Conservation (phyloP, 768 basidiomycete species). For the Boletus rufocinnamomeus region DNA sequence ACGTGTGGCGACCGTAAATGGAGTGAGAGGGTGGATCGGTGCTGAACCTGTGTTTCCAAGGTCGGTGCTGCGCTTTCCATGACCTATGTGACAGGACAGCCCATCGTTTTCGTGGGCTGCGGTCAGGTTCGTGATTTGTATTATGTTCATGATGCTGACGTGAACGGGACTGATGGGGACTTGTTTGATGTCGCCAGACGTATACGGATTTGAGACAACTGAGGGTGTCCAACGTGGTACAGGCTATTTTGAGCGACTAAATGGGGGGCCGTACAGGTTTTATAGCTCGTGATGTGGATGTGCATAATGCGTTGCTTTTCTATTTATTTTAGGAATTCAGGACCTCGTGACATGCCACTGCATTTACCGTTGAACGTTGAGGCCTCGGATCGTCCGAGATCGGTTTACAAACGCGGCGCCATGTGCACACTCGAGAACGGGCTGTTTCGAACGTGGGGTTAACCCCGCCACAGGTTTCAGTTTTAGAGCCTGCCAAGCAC, state of each 20-base stretch:
- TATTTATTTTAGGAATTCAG: neutral
- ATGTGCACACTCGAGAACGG: too few species aligned
- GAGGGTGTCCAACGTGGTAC: slow-evolving; percentile 88
- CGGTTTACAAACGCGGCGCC: too few species aligned
- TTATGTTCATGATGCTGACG: neutral
- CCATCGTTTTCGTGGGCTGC: slow-evolving; percentile 97
- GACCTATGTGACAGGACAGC: slow-evolving; percentile 99
- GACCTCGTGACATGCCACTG: neutral
- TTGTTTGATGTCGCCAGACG: slow-evolving; percentile 52
- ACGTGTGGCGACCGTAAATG: too few species aligned
- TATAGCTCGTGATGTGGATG: neutral
- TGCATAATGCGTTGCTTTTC: neutral
- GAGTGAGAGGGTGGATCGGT: too few species aligned
- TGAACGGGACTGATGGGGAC: slow-evolving; percentile 10
- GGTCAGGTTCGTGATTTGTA: slow-evolving; percentile 78
- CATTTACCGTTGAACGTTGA: too few species aligned
- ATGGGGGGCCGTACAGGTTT: neutral
- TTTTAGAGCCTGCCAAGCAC: neutral
- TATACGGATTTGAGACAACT: slow-evolving; percentile 95
- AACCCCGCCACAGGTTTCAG: too few species aligned
- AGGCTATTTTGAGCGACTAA: slow-evolving; percentile 83
- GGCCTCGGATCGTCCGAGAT: too few species aligned
- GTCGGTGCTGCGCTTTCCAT: slow-evolving; percentile 98
- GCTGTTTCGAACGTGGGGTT: neutral
- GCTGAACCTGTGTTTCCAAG: slow-evolving; percentile 47